Base-by-base conservation (phyloP, 257 asterid genomes). In the Ajuga chamaepitys region DNA sequence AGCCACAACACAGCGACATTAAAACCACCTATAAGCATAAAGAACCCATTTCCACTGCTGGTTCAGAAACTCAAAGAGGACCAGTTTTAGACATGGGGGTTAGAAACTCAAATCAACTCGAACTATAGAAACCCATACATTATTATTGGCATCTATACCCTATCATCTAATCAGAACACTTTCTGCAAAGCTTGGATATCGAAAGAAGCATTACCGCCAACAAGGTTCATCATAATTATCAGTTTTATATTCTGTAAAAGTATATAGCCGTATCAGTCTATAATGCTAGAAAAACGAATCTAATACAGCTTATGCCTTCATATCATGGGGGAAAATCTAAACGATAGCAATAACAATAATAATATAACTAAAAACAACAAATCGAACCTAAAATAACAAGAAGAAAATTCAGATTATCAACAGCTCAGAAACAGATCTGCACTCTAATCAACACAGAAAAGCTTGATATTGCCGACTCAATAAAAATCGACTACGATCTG, bases 401-500 rank as follows among this genome's bases (percentile, higher is more conserved):
- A 41, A 72, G 28, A 38, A 42, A 35, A 47, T 47, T 53, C 52
- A 38, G 67, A 58, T 21, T 7, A 9, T 18, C 4, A 58, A 25
- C 59, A 53, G 5, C 56, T 55, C 47, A 25, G 41, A 48, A 44
- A 55, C 68, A 71, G 75, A 74, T 67, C 70, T 63, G 44, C 35
- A 52, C 67, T 38, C 67, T 52, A 34, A 71, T 21, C 64, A 64
- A 30, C 58, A 22, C 11, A 65, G 9, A 65, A 41, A 32, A 60
- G n/a, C 41, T n/a, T 55, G 16, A 77, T 64, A 69, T 53, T 6
- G 54, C 65, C 58, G 47, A 41, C 48, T 51, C 41, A 66, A 41
- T 35, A 17, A 45, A 32, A 35, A 45, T 51, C 21, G 45, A 22
- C 58, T 18, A 47, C 9, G 71, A 68, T 68, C 74, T 21, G 57